Evolutionary conservation across 2,329 filamentous ascomycete genomes (phyloP).

Genomic region (Exophiala xenobiotica): DNA sequence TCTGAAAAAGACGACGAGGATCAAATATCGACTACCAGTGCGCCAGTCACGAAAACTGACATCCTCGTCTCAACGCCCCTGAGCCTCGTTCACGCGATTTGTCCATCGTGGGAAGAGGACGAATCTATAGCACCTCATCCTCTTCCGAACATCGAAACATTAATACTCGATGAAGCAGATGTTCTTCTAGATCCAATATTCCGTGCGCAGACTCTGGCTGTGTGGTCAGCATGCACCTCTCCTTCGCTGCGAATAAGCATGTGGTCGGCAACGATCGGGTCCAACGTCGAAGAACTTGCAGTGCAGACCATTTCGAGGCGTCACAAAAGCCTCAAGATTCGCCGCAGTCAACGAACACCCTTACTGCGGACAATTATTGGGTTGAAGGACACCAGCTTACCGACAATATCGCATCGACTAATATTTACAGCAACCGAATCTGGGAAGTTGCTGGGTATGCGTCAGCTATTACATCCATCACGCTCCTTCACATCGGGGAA

Average conservation of each 20-base stretch:
- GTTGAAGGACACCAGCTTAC: conserved; percentile 90
- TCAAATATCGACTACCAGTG: conserved; percentile 32
- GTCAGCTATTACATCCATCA: conserved; percentile 78
- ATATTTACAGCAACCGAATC: conserved; percentile 89
- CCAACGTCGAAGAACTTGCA: conserved; percentile 79
- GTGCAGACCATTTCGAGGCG: conserved; percentile 64
- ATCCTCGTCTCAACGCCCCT: conserved; percentile 80
- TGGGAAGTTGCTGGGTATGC: conserved; percentile 86
- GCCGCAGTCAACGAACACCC: conserved; percentile 44
- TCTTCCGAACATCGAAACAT: conserved; percentile 66
- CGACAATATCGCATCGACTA: conserved; percentile 85
- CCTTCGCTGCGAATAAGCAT: conserved; percentile 71
- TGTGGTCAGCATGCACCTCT: conserved; percentile 78
- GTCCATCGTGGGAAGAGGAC: conserved; percentile 37
- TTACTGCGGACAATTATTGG: conserved; percentile 88
- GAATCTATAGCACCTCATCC: conserved; percentile 43
- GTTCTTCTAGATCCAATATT: conserved; percentile 90
- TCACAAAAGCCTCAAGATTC: conserved; percentile 41
- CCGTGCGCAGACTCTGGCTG: conserved; percentile 77
- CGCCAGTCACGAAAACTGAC: conserved; percentile 64
- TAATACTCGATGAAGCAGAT: conserved; percentile 92
- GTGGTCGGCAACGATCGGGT: conserved; percentile 97
- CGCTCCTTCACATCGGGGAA: conserved; percentile 1
- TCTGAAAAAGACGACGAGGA: conserved; percentile 40
- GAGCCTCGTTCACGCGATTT: conserved; percentile 72